Percentiles rank a stretch among this genome's conserved stretches.
These are phyloP conservation scores for Alliaria petiolata DNA, from an alignment of 345 rosid genomes.

Conservation along the genomic window DNA sequence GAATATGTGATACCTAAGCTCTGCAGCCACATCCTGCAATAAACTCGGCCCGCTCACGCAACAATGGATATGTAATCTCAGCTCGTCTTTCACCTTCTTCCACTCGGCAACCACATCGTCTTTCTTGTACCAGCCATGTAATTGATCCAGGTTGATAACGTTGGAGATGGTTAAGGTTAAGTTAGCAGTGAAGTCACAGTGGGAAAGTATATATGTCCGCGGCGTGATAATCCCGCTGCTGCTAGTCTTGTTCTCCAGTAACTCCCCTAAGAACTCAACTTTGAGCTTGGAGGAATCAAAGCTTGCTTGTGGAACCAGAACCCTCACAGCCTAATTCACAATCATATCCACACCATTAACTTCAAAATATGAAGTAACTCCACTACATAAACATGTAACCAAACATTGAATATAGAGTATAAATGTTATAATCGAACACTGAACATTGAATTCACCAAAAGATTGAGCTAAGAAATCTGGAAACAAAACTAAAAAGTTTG, in stretches of 20 bases:
- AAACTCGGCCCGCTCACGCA: slow-evolving; percentile 76
- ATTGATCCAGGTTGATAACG: slow-evolving; percentile 74
- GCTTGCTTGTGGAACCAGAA: slow-evolving; percentile 76
- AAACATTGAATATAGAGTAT: not conserved
- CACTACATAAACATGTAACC: not conserved
- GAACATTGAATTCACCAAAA: too few species aligned
- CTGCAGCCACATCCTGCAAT: slow-evolving; percentile 69
- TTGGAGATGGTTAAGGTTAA: slow-evolving; percentile 75
- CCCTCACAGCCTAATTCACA: slow-evolving; percentile 58
- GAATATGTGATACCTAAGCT: slow-evolving; percentile 86
- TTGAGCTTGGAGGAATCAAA: slow-evolving; percentile 81
- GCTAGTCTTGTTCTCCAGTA: slow-evolving; percentile 38
- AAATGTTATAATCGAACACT: too few species aligned
- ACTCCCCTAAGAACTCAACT: slow-evolving; percentile 49
- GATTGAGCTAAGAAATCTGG: too few species aligned
- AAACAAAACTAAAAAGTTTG: too few species aligned
- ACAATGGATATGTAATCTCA: slow-evolving; percentile 73
- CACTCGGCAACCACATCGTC: slow-evolving; percentile 97
- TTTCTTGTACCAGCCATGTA: slow-evolving; percentile 80
- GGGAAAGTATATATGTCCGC: slow-evolving; percentile 78
- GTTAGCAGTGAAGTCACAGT: slow-evolving; percentile 90
- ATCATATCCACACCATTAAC: slow-evolving; percentile 7
- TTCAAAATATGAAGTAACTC: not conserved
- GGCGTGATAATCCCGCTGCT: slow-evolving; percentile 43
- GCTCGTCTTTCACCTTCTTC: slow-evolving; percentile 61